Evolutionary conservation across 2,329 filamentous ascomycete genomes (phyloP), one percentile per base, ranked within the genome.

Genomic region (Diaporthe sp.): DNA sequence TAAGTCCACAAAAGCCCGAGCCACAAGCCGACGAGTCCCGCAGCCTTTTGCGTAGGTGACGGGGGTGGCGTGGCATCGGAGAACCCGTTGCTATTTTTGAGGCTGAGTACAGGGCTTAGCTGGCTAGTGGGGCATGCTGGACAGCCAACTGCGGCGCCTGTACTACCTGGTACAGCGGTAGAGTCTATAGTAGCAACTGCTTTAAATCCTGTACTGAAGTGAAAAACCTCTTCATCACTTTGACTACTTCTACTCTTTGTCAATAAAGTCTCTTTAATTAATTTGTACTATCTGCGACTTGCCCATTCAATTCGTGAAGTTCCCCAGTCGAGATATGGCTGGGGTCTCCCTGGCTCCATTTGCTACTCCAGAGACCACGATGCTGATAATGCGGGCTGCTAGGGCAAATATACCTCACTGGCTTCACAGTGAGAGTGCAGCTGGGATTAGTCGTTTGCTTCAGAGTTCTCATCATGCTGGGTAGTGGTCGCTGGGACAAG

Each of bases 21-120:
- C 34, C 68, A 7, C 53, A 46, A 46, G 39, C 60, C 60, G 60
- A 68, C 51, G 25, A 51, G 34, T 25, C 39, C 65, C 22, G 72
- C 15, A 13, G 28, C 39, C 17, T 34, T 10, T 42, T 44, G 57
- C 71, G 44, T 37, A 17, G 25, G 65, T 39, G 13, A 39, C 44
- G 4, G 46, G 46, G 49, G 65, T 42, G 65, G 65, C 49, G 44
- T 53, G 65, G 19, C 65, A 25, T 51, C 55, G 46, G 58, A 73
- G 37, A 55, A 25, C 22, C 39, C 28, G 44, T n/a, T 44, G 34
- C 57, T 60, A 72, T 72, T 46, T 67, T 39, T 57, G 75, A 72
- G 72, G 75, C 75, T 76, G 60, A 72, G 75, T 68, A 42, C 60
- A 72, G 58, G 68, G 73, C 68, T 72, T 39, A 62, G 68, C 58